These are phyloP conservation scores for Claviceps cyperi DNA, from an alignment of 2,329 filamentous ascomycete species.

Conservation along the genomic window DNA sequence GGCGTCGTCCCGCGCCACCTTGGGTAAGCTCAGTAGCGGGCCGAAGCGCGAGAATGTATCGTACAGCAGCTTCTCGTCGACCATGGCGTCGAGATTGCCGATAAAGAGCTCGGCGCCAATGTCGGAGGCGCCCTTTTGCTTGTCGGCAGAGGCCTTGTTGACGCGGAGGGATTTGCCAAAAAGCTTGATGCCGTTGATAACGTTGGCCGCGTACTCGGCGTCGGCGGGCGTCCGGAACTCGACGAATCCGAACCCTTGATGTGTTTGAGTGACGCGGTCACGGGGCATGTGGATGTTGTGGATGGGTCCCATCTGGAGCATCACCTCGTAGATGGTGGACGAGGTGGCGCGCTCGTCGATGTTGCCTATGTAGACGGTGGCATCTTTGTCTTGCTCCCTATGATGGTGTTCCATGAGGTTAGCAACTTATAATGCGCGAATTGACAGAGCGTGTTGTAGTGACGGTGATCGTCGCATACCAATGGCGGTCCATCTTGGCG, in stretches of 20 bases:
- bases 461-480: conserved; percentile 32
- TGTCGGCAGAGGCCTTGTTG: conserved; percentile 86
- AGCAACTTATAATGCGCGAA: not conserved
- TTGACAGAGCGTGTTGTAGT: not conserved
- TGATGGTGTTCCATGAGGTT: not conserved
- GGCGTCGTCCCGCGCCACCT: conserved; percentile 81
- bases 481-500: conserved; percentile 54
- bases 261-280: conserved; percentile 89
- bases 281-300: conserved; percentile 97
- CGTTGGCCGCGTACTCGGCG: conserved; percentile 88
- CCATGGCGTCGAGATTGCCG: conserved; percentile 86
- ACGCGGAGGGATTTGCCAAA: conserved; percentile 92
- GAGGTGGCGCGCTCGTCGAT: conserved; percentile 93
- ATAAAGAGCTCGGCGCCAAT: conserved; percentile 95
- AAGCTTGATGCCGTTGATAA: conserved; percentile 90
- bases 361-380: conserved; percentile 95
- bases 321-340: conserved; percentile 87
- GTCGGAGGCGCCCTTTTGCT: conserved; percentile 71
- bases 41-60: conserved; percentile 91
- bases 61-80: conserved; percentile 90
- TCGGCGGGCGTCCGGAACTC: conserved; percentile 93
- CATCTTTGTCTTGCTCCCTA: conserved; percentile 96
- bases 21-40: conserved; percentile 67
- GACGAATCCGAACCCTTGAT: conserved; percentile 98
- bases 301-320: conserved; percentile 94